Evolutionary conservation across 345 rosid species (phyloP).

Genomic region (Mallotus nudiflorus): DNA sequence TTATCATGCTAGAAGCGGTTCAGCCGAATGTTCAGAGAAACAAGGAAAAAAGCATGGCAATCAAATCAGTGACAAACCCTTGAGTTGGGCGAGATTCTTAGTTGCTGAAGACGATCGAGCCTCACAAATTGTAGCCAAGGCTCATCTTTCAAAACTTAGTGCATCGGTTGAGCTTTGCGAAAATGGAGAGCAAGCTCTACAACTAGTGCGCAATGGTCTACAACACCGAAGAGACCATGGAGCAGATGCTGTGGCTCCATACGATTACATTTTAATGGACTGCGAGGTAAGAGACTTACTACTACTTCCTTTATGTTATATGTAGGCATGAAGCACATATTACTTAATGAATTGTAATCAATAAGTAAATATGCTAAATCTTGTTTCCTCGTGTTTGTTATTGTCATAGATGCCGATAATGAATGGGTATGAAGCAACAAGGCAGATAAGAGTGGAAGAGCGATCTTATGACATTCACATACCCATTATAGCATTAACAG

Average conservation of each 20-base stretch:
- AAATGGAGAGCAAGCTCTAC: slow-evolving; percentile 24
- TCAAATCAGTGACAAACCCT: slow-evolving; percentile 8
- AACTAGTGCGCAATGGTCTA: slow-evolving; percentile 12
- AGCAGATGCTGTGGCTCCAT: not conserved
- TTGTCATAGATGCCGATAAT: slow-evolving; percentile 25
- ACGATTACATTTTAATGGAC: slow-evolving; percentile 33
- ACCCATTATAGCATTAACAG: slow-evolving; percentile 26
- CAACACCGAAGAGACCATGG: not conserved
- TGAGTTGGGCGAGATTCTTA: slow-evolving; percentile 23
- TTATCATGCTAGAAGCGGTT: not conserved
- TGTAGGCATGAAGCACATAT: too few relatives aligned
- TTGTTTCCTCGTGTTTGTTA: not conserved
- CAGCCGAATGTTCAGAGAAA: slow-evolving; percentile 14
- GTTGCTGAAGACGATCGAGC: slow-evolving; percentile 18
- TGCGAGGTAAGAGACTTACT: slow-evolving; percentile 19
- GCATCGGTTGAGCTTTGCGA: slow-evolving; percentile 22
- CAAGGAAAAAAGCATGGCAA: slow-evolving; percentile 8
- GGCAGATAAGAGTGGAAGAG: slow-evolving; percentile 21
- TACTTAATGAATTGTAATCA: too few relatives aligned
- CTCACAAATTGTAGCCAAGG: not conserved
- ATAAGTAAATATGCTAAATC: too few relatives aligned
- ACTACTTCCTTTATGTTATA: too few relatives aligned
- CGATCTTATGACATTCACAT: slow-evolving; percentile 8
- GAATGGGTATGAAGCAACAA: slow-evolving; percentile 34
- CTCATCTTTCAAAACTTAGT: slow-evolving; percentile 15